Base-by-base conservation (phyloP, 345 rosid genomes). In the Geranium brycei region DNA sequence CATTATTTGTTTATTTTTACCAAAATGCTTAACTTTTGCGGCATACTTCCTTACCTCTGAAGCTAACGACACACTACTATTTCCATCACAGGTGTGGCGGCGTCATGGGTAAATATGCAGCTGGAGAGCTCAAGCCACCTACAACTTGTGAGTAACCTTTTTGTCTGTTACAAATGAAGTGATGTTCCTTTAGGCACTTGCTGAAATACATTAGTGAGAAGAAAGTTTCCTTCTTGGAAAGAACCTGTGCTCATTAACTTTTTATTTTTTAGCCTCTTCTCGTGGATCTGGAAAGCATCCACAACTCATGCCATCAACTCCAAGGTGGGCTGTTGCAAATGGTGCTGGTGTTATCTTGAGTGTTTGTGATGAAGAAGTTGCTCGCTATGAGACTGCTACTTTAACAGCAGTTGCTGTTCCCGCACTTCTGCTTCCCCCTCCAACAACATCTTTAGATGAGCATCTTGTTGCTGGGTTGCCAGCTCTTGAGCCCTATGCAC, bases 301-400 rank as follows among this genome's bases (percentile, higher is more conserved):
- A 68, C 96, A 92, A 70, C 86, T 89, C 69, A 78, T 92, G 84
- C 93, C 84, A 57, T 84, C 98, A 8, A 85, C 96, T 16, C 98
- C 98, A 47, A 81, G 96, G 70, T 92, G 98, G 98, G 98, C 98
- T 18, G 96, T 92, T 70, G 98, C 98, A 59, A 92, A 92, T 76
- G 96, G 98, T 69, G 98, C 98, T 30, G 98, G 98, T 72, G 96
- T 92, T 19, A 92, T 92, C 65, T 73, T 92, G 68, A 92, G 98
- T 61, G 98, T 92, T 65, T 92, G 98, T 67, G 98, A 92, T 58
- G 98, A 92, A 59, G 98, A 92, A 82, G 95, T 92, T 71, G 85
- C 91, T 65, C 96, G 95, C 61, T 89, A 92, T 19, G 96, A 89
- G 77, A 89, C 98, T 69, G 88, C 96, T 59, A 86, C 96, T 57